phyloP scores from a whole-genome alignment of 176 grass and related monocot genomes.

The Carex cristatella region DNA sequence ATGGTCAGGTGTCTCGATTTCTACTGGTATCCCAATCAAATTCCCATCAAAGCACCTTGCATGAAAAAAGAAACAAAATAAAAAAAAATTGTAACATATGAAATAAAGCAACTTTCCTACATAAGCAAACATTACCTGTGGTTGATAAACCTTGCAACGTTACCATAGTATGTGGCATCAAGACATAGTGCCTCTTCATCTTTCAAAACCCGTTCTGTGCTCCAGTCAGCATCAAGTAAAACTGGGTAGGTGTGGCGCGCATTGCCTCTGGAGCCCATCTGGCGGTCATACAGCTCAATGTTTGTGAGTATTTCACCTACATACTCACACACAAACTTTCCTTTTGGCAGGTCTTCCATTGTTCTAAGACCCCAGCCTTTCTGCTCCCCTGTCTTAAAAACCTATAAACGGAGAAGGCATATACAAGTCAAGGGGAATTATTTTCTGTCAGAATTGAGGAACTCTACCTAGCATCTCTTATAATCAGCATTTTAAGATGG shows the following conservation, averaged over 20 bases:
- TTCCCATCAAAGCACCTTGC: slow-evolving; percentile 69
- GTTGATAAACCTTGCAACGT: slow-evolving; percentile 89
- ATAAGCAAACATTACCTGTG: slow-evolving; percentile 50
- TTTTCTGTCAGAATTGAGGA: neutral
- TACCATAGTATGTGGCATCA: slow-evolving; percentile 85
- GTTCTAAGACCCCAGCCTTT: slow-evolving; percentile 79
- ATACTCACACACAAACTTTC: slow-evolving; percentile 89
- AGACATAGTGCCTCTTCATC: slow-evolving; percentile 84
- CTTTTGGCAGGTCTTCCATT: slow-evolving; percentile 51
- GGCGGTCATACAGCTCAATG: slow-evolving; percentile 72
- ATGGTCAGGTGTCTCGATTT: slow-evolving; percentile 90
- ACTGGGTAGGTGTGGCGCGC: slow-evolving; percentile 67
- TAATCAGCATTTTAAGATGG: neutral
- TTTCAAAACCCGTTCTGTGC: slow-evolving; percentile 66
- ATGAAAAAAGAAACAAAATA: slow-evolving; percentile 29
- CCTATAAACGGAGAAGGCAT: slow-evolving; percentile 38
- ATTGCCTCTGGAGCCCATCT: slow-evolving; percentile 28
- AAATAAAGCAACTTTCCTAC: slow-evolving; percentile 15
- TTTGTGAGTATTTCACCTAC: slow-evolving; percentile 92
- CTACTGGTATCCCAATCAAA: slow-evolving; percentile 64
- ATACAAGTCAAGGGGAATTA: neutral
- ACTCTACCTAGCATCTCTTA: neutral
- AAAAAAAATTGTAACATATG: slow-evolving; percentile 12
- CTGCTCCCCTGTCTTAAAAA: slow-evolving; percentile 59
- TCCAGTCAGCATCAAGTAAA: slow-evolving; percentile 70